Conservation (phyloP, 2,329 filamentous ascomycete genomes). For the Erysiphe neolycopersici region DNA sequence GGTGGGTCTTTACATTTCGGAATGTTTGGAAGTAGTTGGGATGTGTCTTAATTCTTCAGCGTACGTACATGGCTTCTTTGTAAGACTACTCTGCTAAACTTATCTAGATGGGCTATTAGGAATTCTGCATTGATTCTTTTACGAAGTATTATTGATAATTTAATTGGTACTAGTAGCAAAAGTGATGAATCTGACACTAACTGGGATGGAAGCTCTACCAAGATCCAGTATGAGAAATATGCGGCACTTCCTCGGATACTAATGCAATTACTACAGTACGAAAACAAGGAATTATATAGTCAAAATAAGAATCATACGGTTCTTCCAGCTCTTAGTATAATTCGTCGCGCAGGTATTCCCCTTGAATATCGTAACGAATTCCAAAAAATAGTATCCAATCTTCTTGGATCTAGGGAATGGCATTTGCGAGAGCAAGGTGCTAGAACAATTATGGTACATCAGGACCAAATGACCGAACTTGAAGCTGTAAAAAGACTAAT, state of each 20-base stretch:
- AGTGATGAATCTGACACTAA: constrained; percentile 32
- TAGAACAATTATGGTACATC: neutral
- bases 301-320: constrained; percentile 22
- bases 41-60: constrained; percentile 53
- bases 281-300: constrained; percentile 2
- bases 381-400: constrained; percentile 27
- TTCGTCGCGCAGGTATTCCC: constrained; percentile 44
- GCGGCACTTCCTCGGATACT: constrained; percentile 37
- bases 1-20: constrained; percentile 47
- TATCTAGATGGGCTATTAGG: constrained; percentile 57
- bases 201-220: constrained; percentile 35
- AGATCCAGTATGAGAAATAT: constrained; percentile 44
- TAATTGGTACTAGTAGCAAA: constrained; percentile 52
- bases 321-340: constrained; percentile 60
- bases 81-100: neutral
- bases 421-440: constrained; percentile 61
- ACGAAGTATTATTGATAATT: constrained; percentile 53
- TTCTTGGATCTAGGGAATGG: constrained; percentile 47
- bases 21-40: constrained; percentile 54
- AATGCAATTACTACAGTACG: constrained; percentile 26
- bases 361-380: constrained; percentile 26
- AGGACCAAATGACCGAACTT: neutral
- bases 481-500: neutral
- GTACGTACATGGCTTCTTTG: constrained; percentile 18
- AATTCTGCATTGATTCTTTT: constrained; percentile 84